A percentile compares a stretch with the other conserved stretches of the same genome.
These are phyloP conservation scores for Clonostachys solani DNA, from an alignment of 2,329 filamentous ascomycete genomes.

Conservation along the genomic window DNA sequence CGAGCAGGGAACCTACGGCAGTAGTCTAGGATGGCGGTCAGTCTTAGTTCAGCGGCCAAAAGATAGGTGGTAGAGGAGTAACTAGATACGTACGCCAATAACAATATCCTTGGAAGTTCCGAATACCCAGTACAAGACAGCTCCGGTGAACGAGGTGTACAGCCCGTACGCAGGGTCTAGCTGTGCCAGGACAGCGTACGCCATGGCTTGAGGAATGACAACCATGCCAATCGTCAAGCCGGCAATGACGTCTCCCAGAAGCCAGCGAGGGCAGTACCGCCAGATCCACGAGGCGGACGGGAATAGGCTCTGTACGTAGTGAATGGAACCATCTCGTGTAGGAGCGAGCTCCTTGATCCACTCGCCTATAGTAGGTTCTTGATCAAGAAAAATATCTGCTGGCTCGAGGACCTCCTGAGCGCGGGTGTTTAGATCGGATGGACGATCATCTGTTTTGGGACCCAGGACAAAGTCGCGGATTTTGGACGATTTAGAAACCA, in stretches of 20 bases:
- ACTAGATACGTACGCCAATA: conserved; percentile 49
- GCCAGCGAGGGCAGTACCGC: conserved; percentile 70
- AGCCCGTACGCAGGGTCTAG: conserved; percentile 67
- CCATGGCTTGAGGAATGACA: conserved; percentile 77
- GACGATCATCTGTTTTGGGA: too few relatives aligned
- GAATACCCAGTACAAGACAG: conserved; percentile 78
- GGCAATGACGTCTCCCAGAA: conserved; percentile 68
- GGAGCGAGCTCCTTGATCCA: conserved; percentile 57
- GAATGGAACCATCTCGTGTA: conserved; percentile 29
- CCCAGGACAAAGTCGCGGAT: conserved; percentile 9
- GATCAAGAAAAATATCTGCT: conserved; percentile 45
- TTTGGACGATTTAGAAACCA: neutral
- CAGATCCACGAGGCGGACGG: conserved; percentile 67
- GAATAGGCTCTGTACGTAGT: conserved; percentile 52
- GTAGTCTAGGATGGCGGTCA: conserved; percentile 39
- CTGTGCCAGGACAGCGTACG: conserved; percentile 69
- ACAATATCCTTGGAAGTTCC: conserved; percentile 84
- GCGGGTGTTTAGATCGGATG: conserved; percentile 12
- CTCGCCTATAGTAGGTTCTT: conserved; percentile 61
- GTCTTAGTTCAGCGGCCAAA: too few relatives aligned
- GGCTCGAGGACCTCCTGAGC: conserved; percentile 15
- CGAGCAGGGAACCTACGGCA: conserved; percentile 45
- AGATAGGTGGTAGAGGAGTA: neutral
- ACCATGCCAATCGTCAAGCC: conserved; percentile 55
- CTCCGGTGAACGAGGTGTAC: conserved; percentile 80